These are phyloP conservation scores for Phytophthora fragariae DNA, from an alignment of 352 stramenopile genomes.

Conservation along the genomic window DNA sequence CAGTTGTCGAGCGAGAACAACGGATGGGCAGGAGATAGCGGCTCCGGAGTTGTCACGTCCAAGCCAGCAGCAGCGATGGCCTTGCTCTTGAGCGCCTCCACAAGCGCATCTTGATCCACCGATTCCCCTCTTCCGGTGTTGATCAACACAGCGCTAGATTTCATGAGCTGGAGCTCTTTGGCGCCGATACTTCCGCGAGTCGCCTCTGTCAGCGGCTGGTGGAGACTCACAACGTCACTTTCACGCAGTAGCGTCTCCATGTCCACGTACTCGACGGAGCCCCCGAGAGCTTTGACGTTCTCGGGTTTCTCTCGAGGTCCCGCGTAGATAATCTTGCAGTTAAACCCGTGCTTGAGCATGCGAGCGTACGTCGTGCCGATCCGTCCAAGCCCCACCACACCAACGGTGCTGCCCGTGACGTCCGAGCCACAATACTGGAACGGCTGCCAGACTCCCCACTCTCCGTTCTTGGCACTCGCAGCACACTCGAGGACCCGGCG, in stretches of 20 bases:
- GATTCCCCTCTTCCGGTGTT: conserved; percentile 93
- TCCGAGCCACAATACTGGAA: conserved; percentile 85
- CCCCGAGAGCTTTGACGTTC: conserved; percentile 38
- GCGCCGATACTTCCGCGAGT: conserved; percentile 81
- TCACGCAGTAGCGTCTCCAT: conserved; percentile 74
- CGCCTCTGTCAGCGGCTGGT: conserved; percentile 79
- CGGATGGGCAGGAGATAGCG: conserved; percentile 79
- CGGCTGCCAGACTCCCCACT: conserved; percentile 83
- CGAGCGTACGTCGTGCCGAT: conserved; percentile 87
- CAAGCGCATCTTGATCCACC: conserved; percentile 87
- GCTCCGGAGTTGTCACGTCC: conserved; percentile 92
- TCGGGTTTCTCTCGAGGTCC: conserved; percentile 73
- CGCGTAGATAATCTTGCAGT: conserved; percentile 86
- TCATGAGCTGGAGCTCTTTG: conserved; percentile 84
- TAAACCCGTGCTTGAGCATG: conserved; percentile 86
- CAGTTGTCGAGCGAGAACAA: conserved; percentile 78
- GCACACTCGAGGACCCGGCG: conserved; percentile 72
- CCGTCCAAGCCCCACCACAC: conserved; percentile 83
- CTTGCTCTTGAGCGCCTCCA: conserved; percentile 49
- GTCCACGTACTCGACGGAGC: conserved; percentile 74
- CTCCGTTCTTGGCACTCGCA: conserved; percentile 71
- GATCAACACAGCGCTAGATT: conserved; percentile 86
- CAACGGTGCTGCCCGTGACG: conserved; percentile 75
- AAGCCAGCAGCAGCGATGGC: conserved; percentile 70
- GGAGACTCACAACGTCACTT: conserved; percentile 91